Conservation (phyloP, 2,329 filamentous ascomycete species). For the Calonectria ilicicola region DNA sequence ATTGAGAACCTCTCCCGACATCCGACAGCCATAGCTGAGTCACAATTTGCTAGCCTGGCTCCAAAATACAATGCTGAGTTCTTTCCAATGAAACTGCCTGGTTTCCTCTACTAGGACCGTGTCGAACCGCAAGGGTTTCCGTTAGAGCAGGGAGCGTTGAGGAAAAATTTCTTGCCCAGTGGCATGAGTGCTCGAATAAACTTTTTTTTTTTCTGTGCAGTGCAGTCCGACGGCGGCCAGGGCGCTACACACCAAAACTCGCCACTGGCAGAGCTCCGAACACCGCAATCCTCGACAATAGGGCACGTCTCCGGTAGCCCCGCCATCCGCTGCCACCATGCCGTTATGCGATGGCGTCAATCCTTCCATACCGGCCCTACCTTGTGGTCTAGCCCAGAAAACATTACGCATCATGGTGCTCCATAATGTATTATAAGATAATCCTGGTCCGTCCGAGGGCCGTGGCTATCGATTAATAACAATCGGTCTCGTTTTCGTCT, state of each 20-base stretch:
- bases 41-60: slow-evolving; percentile 26
- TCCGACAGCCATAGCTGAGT: slow-evolving; percentile 37
- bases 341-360: slow-evolving; percentile 44
- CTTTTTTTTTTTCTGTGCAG: slow-evolving; percentile 29
- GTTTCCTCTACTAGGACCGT: neutral
- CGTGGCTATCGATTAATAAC: neutral
- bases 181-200: slow-evolving; percentile 27
- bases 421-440: neutral
- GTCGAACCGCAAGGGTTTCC: neutral
- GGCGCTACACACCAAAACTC: slow-evolving; percentile 16
- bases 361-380: slow-evolving; percentile 1
- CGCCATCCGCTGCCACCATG: slow-evolving; percentile 43
- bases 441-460: neutral
- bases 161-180: neutral
- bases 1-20: slow-evolving; percentile 36
- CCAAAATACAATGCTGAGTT: neutral
- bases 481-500: slow-evolving; percentile 11
- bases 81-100: neutral
- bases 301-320: neutral
- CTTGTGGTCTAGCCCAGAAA: neutral
- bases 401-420: neutral
- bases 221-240: slow-evolving; percentile 25
- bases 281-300: neutral
- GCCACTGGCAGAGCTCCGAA: slow-evolving; percentile 16
- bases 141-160: neutral